phyloP scores from a whole-genome alignment of 2,329 filamentous ascomycete species.

The Alternaria infectoria region DNA sequence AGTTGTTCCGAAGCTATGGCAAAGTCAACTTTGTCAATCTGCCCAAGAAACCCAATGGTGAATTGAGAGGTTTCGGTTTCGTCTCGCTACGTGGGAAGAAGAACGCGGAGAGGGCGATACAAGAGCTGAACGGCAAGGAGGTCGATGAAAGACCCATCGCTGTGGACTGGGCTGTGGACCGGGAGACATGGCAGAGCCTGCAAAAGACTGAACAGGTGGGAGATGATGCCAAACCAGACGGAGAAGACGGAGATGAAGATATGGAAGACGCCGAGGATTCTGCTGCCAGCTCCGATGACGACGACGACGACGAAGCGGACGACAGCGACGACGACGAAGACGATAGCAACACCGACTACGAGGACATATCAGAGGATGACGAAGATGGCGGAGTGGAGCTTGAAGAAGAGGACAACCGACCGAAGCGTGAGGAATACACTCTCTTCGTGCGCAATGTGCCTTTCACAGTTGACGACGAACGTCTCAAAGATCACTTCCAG shows the following conservation, averaged over 20 bases:
- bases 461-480: constrained; percentile 83
- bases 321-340: constrained; percentile 46
- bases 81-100: constrained; percentile 85
- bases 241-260: constrained; percentile 49
- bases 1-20: constrained; percentile 84
- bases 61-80: constrained; percentile 88
- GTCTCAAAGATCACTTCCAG: constrained; percentile 83
- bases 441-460: constrained; percentile 94
- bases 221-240: constrained; percentile 50
- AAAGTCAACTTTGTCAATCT: constrained; percentile 89
- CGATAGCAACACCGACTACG: constrained; percentile 50
- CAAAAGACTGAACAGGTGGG: constrained; percentile 53
- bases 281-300: constrained; percentile 48
- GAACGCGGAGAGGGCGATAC: constrained; percentile 89
- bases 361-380: constrained; percentile 43
- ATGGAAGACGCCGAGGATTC: constrained; percentile 46
- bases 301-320: constrained; percentile 50
- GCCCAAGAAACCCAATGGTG: constrained; percentile 72
- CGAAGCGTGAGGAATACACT: constrained; percentile 72
- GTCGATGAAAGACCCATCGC: constrained; percentile 87
- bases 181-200: constrained; percentile 76
- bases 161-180: constrained; percentile 97
- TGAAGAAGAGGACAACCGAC: constrained; percentile 33
- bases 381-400: constrained; percentile 49
- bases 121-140: constrained; percentile 84